Conservation (phyloP, 2,329 filamentous ascomycete genomes). For the Parastagonospora avenae region DNA sequence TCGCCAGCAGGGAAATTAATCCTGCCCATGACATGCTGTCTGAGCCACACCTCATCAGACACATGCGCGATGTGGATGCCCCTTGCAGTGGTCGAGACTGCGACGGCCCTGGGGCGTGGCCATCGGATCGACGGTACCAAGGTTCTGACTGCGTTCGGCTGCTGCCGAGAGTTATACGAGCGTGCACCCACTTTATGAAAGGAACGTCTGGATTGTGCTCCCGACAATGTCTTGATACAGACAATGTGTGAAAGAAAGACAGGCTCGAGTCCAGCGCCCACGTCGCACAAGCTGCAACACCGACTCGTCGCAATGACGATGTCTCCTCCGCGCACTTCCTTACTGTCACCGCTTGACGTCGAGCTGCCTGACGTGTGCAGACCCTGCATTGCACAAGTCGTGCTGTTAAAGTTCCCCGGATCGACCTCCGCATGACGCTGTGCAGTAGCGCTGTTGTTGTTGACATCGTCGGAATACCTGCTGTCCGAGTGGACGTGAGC, state of each 20-base stretch:
- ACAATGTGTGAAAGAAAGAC: too few species aligned
- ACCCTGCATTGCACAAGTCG: background rate
- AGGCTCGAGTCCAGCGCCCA: background rate
- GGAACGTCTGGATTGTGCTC: too few species aligned
- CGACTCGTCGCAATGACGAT: background rate
- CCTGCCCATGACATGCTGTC: background rate
- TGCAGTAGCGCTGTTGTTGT: background rate
- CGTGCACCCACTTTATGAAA: too few species aligned
- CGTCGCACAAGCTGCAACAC: background rate
- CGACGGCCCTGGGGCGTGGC: background rate
- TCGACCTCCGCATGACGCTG: background rate
- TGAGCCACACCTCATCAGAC: background rate
- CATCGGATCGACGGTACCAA: background rate
- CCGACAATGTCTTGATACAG: too few species aligned
- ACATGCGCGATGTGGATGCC: background rate
- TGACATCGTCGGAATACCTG: background rate
- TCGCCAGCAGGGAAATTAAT: background rate
- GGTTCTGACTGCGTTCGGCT: background rate
- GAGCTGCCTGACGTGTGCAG: background rate
- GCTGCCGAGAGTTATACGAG: background rate
- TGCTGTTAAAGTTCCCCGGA: background rate
- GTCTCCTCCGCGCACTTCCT: background rate
- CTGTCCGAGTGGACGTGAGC: background rate
- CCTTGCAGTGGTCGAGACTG: background rate
- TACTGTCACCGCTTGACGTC: background rate